A percentile compares a stretch with the other conserved stretches of the same genome.
Conservation (phyloP, 108 stramenopile genomes). For the Nitzschia sp. region DNA sequence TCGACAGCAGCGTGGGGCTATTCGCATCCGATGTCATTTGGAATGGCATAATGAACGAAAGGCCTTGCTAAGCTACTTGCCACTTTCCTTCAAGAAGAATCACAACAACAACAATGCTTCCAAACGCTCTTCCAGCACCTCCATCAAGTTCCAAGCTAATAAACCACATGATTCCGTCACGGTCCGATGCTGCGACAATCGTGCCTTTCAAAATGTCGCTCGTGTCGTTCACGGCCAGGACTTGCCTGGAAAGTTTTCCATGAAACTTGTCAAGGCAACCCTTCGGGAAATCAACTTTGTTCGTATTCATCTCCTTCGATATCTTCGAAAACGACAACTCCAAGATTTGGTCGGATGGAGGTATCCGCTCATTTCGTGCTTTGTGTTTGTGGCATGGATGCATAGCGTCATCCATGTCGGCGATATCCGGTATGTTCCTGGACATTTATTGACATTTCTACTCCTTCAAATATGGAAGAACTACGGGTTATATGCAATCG, state of each 20-base stretch:
- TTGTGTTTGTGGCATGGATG: conserved; percentile 45
- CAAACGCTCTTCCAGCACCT: not conserved
- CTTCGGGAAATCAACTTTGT: conserved; percentile 28
- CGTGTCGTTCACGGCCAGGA: conserved; percentile 37
- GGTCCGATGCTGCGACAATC: conserved; percentile 33
- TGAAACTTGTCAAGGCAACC: conserved; percentile 26
- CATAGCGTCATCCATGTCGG: conserved; percentile 26
- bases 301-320: conserved; percentile 17
- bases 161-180: conserved; percentile 21
- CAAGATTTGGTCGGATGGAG: conserved; percentile 28
- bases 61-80: conserved; percentile 52
- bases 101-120: not conserved
- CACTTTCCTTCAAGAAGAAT: conserved; percentile 16
- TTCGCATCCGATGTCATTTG: conserved; percentile 53
- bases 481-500: conserved; percentile 25
- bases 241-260: conserved; percentile 40
- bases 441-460: conserved; percentile 29
- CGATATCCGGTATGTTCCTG: conserved; percentile 23
- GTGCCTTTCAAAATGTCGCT: conserved; percentile 45
- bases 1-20: conserved; percentile 40
- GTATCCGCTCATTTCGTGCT: conserved; percentile 33
- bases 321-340: conserved; percentile 20
- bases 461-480: conserved; percentile 27
- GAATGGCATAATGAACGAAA: conserved; percentile 52
- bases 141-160: not conserved